A percentile compares a stretch with the other conserved stretches of the same genome.
Conservation (phyloP, 306 rosid genomes). For the Cajanus cajan region DNA sequence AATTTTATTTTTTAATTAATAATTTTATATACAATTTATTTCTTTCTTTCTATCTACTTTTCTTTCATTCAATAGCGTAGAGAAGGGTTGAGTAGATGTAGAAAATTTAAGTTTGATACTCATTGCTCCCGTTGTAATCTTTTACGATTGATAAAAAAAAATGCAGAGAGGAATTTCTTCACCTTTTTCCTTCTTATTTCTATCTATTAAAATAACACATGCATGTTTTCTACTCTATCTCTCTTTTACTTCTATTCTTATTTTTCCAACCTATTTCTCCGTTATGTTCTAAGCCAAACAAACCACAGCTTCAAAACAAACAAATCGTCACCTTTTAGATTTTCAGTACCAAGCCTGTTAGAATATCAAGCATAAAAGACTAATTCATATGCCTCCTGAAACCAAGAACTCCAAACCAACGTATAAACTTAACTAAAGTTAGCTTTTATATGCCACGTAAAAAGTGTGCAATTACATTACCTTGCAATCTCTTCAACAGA, state of each 20-base stretch:
- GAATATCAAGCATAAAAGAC: not conserved
- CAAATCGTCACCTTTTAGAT: not conserved
- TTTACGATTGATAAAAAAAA: too few relatives aligned
- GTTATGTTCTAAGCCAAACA: too few relatives aligned
- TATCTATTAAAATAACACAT: not conserved
- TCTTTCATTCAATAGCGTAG: not conserved
- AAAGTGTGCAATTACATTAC: constrained; percentile 23
- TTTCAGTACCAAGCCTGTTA: not conserved
- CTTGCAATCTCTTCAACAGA: constrained; percentile 70
- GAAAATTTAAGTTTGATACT: too few relatives aligned
- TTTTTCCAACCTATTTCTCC: too few relatives aligned
- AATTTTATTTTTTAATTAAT: too few relatives aligned
- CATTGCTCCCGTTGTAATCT: too few relatives aligned
- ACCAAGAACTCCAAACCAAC: too few relatives aligned
- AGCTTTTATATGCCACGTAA: not conserved
- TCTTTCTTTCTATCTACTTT: not conserved
- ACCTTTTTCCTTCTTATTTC: not conserved
- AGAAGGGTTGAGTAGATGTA: too few relatives aligned
- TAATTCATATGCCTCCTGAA: not conserved
- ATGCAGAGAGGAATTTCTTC: not conserved
- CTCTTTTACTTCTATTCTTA: not conserved
- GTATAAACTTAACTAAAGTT: not conserved
- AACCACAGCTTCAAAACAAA: not conserved
- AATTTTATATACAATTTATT: too few relatives aligned
- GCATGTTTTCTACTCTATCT: not conserved